Percentiles rank a stretch among this genome's conserved stretches.
These are phyloP conservation scores for Lactarius vividus DNA, from an alignment of 768 basidiomycete genomes.

Conservation along the genomic window DNA sequence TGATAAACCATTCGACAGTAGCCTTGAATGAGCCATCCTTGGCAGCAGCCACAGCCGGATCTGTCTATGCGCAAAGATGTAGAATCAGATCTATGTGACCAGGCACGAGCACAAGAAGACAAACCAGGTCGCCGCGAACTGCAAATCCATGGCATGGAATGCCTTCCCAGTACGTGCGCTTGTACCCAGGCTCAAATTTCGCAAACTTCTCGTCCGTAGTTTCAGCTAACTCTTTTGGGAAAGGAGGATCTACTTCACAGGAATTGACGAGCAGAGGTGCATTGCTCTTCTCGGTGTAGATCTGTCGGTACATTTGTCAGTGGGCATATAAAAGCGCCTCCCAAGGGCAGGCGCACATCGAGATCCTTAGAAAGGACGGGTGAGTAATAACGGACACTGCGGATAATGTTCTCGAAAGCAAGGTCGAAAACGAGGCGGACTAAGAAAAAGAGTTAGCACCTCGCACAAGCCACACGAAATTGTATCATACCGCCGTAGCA, in stretches of 20 bases:
- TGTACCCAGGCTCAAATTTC: slow-evolving; percentile 39
- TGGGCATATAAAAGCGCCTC: background rate
- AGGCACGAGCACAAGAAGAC: background rate
- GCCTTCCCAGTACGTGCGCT: slow-evolving; percentile 37
- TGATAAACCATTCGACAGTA: slow-evolving; percentile 38
- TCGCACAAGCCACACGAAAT: background rate
- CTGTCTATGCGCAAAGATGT: slow-evolving; percentile 26
- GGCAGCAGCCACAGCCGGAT: slow-evolving; percentile 35
- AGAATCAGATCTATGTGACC: slow-evolving; percentile 12
- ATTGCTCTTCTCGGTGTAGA: slow-evolving; percentile 35
- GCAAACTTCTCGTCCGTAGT: slow-evolving; percentile 41
- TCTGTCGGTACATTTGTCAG: slow-evolving; percentile 26
- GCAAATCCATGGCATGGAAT: slow-evolving; percentile 47
- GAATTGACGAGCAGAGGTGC: slow-evolving; percentile 45
- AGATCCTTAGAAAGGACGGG: slow-evolving; percentile 46
- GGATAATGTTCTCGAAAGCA: slow-evolving; percentile 41
- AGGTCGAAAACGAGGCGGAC: slow-evolving; percentile 34
- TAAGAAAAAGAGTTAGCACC: background rate
- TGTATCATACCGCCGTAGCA: slow-evolving; percentile 30
- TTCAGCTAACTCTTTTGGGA: slow-evolving; percentile 36
- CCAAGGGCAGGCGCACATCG: slow-evolving; percentile 32
- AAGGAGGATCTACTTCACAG: slow-evolving; percentile 37
- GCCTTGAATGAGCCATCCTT: slow-evolving; percentile 44
- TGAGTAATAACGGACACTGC: slow-evolving; percentile 45
- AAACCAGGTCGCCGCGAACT: slow-evolving; percentile 39